phyloP scores from a whole-genome alignment of 768 basidiomycete genomes.

The Punctularia strigosozonata region DNA sequence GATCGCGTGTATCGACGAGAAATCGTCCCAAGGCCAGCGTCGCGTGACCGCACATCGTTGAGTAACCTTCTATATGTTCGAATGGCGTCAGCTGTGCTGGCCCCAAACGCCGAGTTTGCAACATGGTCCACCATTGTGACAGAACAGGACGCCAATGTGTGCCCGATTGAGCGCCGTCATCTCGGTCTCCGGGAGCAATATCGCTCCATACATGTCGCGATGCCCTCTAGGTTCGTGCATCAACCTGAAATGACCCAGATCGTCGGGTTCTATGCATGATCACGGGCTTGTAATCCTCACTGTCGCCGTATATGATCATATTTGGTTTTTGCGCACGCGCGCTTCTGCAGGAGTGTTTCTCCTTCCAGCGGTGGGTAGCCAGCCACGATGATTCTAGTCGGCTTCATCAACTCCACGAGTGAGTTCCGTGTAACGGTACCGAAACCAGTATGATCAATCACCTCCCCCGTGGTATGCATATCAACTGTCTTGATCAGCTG shows the following conservation, averaged over 20 bases:
- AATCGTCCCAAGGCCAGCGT: constrained; percentile 29
- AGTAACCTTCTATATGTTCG: constrained; percentile 22
- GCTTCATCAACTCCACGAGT: constrained; percentile 12
- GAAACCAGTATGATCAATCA: constrained; percentile 6
- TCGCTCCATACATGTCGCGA: constrained; percentile 28
- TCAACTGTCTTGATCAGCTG: constrained; percentile 19
- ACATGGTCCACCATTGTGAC: constrained; percentile 23
- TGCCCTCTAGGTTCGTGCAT: constrained; percentile 30
- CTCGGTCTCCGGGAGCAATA: constrained; percentile 25
- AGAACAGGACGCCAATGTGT: constrained; percentile 30
- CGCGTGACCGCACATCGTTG: constrained; percentile 31
- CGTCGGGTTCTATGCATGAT: neutral
- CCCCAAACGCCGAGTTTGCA: neutral
- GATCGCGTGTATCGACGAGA: constrained; percentile 25
- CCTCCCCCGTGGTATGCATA: constrained; percentile 28
- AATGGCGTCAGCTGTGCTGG: neutral
- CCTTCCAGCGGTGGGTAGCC: constrained; percentile 23
- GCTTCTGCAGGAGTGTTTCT: constrained; percentile 22
- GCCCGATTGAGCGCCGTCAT: constrained; percentile 19
- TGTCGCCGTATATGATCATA: constrained; percentile 16
- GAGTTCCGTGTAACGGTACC: neutral
- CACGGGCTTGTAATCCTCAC: constrained; percentile 4
- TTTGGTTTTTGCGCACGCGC: constrained; percentile 18
- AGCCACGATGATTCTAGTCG: constrained; percentile 24
- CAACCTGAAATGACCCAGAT: constrained; percentile 11